A percentile compares a stretch with the other conserved stretches of the same genome.
Conservation (phyloP, 1,284 basidiomycete genomes). For the Puccinia sorghi region DNA sequence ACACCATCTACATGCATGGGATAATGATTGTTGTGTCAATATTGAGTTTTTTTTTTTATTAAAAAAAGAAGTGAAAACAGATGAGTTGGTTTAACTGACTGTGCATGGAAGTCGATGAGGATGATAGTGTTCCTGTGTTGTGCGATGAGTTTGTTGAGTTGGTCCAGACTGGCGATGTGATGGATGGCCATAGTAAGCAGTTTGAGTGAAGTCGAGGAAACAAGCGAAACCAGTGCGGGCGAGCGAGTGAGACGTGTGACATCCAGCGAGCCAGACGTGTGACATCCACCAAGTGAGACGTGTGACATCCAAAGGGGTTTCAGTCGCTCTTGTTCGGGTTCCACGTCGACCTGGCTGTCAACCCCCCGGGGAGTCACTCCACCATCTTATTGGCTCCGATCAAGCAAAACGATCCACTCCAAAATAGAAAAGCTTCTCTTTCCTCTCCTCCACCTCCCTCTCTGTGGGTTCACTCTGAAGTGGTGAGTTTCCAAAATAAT, state of each 20-base stretch:
- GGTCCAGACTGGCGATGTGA: slow-evolving; percentile 18
- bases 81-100: too few relatives aligned
- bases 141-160: slow-evolving; percentile 28
- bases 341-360: not conserved
- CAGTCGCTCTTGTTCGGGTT: slow-evolving; percentile 16
- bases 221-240: not conserved
- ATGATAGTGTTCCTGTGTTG: slow-evolving; percentile 28
- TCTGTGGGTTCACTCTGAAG: too few relatives aligned
- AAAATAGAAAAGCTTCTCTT: too few relatives aligned
- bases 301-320: not conserved
- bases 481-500: too few relatives aligned
- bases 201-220: too few relatives aligned
- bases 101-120: slow-evolving; percentile 38
- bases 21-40: not conserved
- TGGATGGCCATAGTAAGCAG: slow-evolving; percentile 1
- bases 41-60: too few relatives aligned
- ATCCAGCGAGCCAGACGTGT: not conserved
- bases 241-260: not conserved
- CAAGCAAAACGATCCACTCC: not conserved
- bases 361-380: not conserved
- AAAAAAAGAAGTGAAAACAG: too few relatives aligned
- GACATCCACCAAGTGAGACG: not conserved
- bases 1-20: slow-evolving; percentile 29
- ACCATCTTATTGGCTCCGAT: too few relatives aligned
- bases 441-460: too few relatives aligned